phyloP scores from a whole-genome alignment of 805 yeast species.

The Candida patagonica region DNA sequence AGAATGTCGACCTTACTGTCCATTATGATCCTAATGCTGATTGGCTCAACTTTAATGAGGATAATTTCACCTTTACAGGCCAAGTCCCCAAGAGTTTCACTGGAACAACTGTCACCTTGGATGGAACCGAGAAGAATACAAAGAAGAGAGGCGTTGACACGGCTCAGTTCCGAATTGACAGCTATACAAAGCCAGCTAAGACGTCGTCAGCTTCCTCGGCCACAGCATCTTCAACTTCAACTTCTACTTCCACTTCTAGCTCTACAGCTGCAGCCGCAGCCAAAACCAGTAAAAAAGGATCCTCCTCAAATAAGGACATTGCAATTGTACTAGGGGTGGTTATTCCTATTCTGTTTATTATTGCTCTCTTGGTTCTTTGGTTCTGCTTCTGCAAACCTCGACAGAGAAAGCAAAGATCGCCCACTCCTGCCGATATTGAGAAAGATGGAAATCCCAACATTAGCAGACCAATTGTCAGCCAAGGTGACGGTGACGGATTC shows the following conservation, averaged over 20 bases:
- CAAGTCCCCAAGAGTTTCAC: slow-evolving; percentile 45
- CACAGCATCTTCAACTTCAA: slow-evolving; percentile 19
- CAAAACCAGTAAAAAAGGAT: slow-evolving; percentile 12
- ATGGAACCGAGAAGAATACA: slow-evolving; percentile 38
- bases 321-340: slow-evolving; percentile 91
- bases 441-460: slow-evolving; percentile 16
- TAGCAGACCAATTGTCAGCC: slow-evolving; percentile 31
- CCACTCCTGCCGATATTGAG: neutral
- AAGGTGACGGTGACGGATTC: slow-evolving; percentile 6
- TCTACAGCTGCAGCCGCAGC: slow-evolving; percentile 23
- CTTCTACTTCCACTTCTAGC: slow-evolving; percentile 23
- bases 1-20: slow-evolving; percentile 9
- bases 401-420: slow-evolving; percentile 18
- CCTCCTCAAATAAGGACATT: slow-evolving; percentile 39
- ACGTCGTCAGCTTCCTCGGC: slow-evolving; percentile 25
- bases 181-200: slow-evolving; percentile 36
- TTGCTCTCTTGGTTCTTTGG: slow-evolving; percentile 44
- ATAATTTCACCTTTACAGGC: slow-evolving; percentile 64
- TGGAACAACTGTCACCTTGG: slow-evolving; percentile 33
- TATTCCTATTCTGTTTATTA: slow-evolving; percentile 50
- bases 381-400: slow-evolving; percentile 51
- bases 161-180: slow-evolving; percentile 3
- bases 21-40: slow-evolving; percentile 29
- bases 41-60: slow-evolving; percentile 56
- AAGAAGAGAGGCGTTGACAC: slow-evolving; percentile 7